A percentile compares a stretch with the other conserved stretches of the same genome.
These are phyloP conservation scores for Akanthomyces lecanii DNA, from an alignment of 2,329 filamentous ascomycete species.

Conservation along the genomic window DNA sequence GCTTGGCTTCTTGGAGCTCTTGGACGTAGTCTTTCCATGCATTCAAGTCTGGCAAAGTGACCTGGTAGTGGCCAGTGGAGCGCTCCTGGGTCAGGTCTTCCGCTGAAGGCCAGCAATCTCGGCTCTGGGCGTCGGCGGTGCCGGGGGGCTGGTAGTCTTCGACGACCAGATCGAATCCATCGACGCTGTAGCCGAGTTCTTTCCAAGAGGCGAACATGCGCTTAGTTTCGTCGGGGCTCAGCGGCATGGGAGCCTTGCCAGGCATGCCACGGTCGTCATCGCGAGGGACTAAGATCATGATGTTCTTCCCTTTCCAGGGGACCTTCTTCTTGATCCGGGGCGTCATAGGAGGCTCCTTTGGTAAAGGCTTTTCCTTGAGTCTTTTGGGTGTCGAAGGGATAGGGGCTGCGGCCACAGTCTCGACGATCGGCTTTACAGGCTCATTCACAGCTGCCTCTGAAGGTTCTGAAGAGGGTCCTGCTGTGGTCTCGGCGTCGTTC, in stretches of 20 bases:
- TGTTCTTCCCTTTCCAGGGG: constrained; percentile 70
- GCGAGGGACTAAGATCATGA: constrained; percentile 64
- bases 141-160: constrained; percentile 36
- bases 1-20: constrained; percentile 82
- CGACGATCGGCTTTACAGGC: constrained; percentile 21
- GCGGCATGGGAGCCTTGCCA: constrained; percentile 49
- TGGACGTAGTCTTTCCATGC: constrained; percentile 73
- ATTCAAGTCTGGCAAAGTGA: constrained; percentile 67
- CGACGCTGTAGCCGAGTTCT: constrained; percentile 63
- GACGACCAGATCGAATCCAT: constrained; percentile 63
- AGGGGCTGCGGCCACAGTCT: constrained; percentile 24
- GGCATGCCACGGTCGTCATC: constrained; percentile 62
- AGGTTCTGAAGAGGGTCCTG: constrained; percentile 24
- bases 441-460: neutral
- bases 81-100: constrained; percentile 56
- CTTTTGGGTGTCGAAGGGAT: constrained; percentile 34
- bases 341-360: constrained; percentile 40
- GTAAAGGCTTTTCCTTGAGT: constrained; percentile 32
- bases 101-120: constrained; percentile 62
- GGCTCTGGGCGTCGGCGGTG: constrained; percentile 56
- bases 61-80: constrained; percentile 48
- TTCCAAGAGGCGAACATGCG: constrained; percentile 64
- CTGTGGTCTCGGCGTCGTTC: constrained; percentile 13
- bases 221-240: constrained; percentile 52
- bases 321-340: constrained; percentile 67